phyloP scores from a whole-genome alignment of 768 basidiomycete genomes.

The Pleurotus cornucopiae region DNA sequence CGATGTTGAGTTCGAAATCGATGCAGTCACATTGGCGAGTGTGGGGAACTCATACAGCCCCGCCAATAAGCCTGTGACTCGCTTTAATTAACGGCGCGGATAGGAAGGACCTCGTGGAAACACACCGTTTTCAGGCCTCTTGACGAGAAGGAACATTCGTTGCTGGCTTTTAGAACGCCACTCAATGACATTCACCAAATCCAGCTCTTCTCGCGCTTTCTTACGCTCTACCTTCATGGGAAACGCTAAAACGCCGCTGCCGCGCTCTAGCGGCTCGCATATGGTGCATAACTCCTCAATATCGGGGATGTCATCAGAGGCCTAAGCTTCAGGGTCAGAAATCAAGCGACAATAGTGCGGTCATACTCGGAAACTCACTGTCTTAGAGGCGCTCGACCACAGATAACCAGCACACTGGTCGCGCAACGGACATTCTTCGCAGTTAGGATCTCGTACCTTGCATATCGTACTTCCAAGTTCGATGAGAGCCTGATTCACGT shows the following conservation, averaged over 20 bases:
- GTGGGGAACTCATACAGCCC: slow-evolving; percentile 89
- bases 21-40: slow-evolving; percentile 44
- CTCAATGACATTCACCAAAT: slow-evolving; percentile 83
- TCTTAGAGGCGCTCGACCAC: slow-evolving; percentile 3
- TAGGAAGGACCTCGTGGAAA: neutral
- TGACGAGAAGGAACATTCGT: slow-evolving; percentile 71
- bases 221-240: slow-evolving; percentile 86
- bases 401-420: slow-evolving; percentile 65
- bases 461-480: slow-evolving; percentile 94
- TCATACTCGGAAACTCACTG: slow-evolving; percentile 9
- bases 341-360: slow-evolving; percentile 3
- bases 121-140: slow-evolving; percentile 79
- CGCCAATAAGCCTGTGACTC: slow-evolving; percentile 72
- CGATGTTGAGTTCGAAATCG: slow-evolving; percentile 28
- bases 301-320: slow-evolving; percentile 33
- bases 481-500: slow-evolving; percentile 91
- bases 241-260: slow-evolving; percentile 58
- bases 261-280: slow-evolving; percentile 53
- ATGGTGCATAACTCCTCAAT: slow-evolving; percentile 76
- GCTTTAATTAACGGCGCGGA: neutral
- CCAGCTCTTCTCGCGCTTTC: slow-evolving; percentile 79
- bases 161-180: slow-evolving; percentile 45
- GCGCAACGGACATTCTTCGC: slow-evolving; percentile 67
- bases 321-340: neutral
- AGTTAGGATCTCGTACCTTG: slow-evolving; percentile 77